Evolutionary conservation across 176 grass and related monocot genomes (phyloP).

Genomic region (Rhynchospora tenuis): DNA sequence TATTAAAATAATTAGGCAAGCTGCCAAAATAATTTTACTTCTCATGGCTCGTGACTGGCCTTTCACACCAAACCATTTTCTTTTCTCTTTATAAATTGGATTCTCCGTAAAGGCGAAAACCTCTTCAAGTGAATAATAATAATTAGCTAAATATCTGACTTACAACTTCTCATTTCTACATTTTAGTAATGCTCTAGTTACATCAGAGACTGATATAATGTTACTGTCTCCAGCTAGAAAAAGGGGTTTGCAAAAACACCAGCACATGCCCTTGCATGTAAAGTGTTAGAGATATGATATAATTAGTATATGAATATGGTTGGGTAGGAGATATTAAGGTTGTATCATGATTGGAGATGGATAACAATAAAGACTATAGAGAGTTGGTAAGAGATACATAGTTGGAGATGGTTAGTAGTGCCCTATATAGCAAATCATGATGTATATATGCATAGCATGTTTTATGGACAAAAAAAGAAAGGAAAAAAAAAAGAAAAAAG

Average conservation of each 20-base stretch:
- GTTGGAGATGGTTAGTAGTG: not conserved
- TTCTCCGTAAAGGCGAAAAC: not conserved
- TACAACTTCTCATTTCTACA: too few species aligned
- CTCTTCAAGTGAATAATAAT: not conserved
- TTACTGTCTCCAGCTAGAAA: too few species aligned
- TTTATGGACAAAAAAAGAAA: not conserved
- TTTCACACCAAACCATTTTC: slow-evolving; percentile 7
- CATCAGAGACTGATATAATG: too few species aligned
- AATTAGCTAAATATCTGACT: not conserved
- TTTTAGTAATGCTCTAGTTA: too few species aligned
- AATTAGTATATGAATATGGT: too few species aligned
- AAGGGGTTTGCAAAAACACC: too few species aligned
- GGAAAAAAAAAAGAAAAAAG: too few species aligned
- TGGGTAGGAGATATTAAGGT: too few species aligned
- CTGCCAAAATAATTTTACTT: slow-evolving; percentile 7
- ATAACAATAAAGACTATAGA: too few species aligned
- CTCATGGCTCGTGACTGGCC: slow-evolving; percentile 13
- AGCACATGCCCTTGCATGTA: too few species aligned
- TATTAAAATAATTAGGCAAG: not conserved
- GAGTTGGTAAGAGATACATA: not conserved
- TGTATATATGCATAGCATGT: not conserved
- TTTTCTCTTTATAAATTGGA: not conserved
- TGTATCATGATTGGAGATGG: too few species aligned
- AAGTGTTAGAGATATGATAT: too few species aligned
- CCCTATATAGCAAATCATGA: not conserved